Conservation (phyloP, 148 eudicot genomes). For the Amaranthus cruentus region DNA sequence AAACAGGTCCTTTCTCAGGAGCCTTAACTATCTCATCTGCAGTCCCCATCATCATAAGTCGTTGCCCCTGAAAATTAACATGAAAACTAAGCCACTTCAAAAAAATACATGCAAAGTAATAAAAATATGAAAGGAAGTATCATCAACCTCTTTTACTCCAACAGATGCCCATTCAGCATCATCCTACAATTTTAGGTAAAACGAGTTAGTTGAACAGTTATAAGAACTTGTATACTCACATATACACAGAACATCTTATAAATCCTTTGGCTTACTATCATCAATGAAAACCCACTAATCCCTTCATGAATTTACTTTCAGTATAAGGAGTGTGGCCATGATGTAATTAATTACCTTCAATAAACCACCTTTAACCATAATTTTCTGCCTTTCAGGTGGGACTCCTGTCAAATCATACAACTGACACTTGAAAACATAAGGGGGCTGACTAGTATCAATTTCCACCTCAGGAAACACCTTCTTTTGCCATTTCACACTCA, state of each 20-base stretch:
- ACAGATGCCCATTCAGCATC: conserved; percentile 87
- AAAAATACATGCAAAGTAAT: not conserved
- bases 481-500: conserved; percentile 98
- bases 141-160: conserved; percentile 84
- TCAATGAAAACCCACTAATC: not conserved
- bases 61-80: conserved; percentile 64
- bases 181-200: conserved; percentile 45
- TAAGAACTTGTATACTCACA: not conserved
- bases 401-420: conserved; percentile 90
- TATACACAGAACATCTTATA: not conserved
- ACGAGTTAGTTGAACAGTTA: conserved; percentile 11
- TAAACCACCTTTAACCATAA: conserved; percentile 96
- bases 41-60: conserved; percentile 99
- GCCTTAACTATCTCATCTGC: conserved; percentile 97
- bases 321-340: not conserved
- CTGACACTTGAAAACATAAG: conserved; percentile 87
- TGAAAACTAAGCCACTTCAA: conserved; percentile 8
- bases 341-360: conserved; percentile 62
- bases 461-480: conserved; percentile 73
- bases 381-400: conserved; percentile 97
- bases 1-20: conserved; percentile 90
- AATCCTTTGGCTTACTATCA: not conserved
- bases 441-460: conserved; percentile 81
- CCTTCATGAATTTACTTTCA: not conserved
- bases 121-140: conserved; percentile 20